Evolutionary conservation across 768 basidiomycete genomes (phyloP).

Genomic region (Gyrodon lividus): DNA sequence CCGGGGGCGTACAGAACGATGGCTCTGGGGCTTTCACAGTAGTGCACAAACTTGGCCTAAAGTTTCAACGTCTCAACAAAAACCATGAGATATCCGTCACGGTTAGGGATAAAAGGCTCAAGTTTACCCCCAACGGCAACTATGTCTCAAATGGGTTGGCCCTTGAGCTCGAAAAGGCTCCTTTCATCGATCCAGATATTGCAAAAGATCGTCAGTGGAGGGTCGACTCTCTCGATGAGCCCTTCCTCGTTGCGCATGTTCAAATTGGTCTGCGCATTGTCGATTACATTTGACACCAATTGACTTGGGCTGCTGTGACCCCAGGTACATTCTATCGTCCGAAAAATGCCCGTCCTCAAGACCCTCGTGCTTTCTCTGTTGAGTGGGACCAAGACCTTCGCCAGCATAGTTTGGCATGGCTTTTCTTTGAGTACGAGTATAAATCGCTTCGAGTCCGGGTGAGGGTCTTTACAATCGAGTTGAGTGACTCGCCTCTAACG

Average conservation of each 20-base stretch:
- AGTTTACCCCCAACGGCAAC: slow-evolving; percentile 16
- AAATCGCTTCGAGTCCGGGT: slow-evolving; percentile 65
- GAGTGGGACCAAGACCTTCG: slow-evolving; percentile 64
- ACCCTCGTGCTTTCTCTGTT: slow-evolving; percentile 58
- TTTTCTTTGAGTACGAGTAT: slow-evolving; percentile 67
- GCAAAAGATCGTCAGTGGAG: slow-evolving; percentile 50
- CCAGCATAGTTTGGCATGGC: slow-evolving; percentile 45
- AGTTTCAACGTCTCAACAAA: slow-evolving; percentile 45
- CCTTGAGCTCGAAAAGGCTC: slow-evolving; percentile 50
- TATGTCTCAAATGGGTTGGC: slow-evolving; percentile 14
- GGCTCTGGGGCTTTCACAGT: slow-evolving; percentile 43
- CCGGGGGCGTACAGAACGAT: slow-evolving; percentile 56
- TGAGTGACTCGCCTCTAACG: not conserved
- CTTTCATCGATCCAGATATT: slow-evolving; percentile 52
- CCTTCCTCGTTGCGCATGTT: slow-evolving; percentile 55
- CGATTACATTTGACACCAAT: not conserved
- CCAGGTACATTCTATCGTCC: slow-evolving; percentile 31
- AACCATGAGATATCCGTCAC: slow-evolving; percentile 38
- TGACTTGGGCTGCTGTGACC: not conserved
- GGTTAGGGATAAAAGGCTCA: slow-evolving; percentile 42
- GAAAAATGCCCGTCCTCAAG: slow-evolving; percentile 21
- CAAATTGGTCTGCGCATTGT: slow-evolving; percentile 58
- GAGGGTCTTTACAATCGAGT: slow-evolving; percentile 13
- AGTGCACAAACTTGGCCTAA: slow-evolving; percentile 35
- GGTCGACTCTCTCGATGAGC: slow-evolving; percentile 42